A percentile compares a stretch with the other conserved stretches of the same genome.
Conservation (phyloP, 345 rosid species). For the Noccaea bulbosa region DNA sequence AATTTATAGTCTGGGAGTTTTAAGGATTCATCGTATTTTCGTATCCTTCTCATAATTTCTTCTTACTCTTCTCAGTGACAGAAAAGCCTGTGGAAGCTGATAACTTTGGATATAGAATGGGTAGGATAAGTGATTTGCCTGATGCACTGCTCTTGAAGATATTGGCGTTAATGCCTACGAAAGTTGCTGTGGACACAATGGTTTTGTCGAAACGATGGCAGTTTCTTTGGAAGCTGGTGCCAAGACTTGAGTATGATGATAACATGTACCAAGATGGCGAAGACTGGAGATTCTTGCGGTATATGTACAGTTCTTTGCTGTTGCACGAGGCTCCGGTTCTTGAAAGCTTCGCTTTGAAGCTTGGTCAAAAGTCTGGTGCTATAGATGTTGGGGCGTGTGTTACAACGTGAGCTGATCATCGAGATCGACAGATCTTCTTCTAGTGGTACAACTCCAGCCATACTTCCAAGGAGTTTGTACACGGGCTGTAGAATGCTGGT, state of each 20-base stretch:
- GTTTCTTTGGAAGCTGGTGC: conserved; percentile 26
- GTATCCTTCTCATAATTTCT: background rate
- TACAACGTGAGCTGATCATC: conserved; percentile 7
- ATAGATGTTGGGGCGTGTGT: background rate
- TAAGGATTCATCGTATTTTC: background rate
- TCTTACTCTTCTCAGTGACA: background rate
- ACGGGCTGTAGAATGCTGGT: background rate
- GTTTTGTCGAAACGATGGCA: conserved; percentile 22
- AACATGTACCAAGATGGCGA: background rate
- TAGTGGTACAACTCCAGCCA: background rate
- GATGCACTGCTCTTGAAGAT: conserved; percentile 1
- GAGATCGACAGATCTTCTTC: background rate
- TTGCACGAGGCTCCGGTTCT: too few relatives aligned
- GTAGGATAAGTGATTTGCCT: conserved; percentile 4
- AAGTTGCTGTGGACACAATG: conserved; percentile 13
- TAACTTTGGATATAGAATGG: background rate
- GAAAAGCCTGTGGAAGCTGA: background rate
- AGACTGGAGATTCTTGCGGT: background rate
- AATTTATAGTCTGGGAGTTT: too few relatives aligned
- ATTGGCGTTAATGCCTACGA: background rate
- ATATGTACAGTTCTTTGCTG: too few relatives aligned
- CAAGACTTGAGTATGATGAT: conserved; percentile 6
- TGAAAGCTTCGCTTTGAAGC: background rate
- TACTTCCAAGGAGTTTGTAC: conserved; percentile 16
- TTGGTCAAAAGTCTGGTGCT: background rate